A percentile compares a stretch with the other conserved stretches of the same genome.
These are phyloP conservation scores for Haematococcus sp. DNA, from an alignment of 139 green algal genomes.

Conservation along the genomic window DNA sequence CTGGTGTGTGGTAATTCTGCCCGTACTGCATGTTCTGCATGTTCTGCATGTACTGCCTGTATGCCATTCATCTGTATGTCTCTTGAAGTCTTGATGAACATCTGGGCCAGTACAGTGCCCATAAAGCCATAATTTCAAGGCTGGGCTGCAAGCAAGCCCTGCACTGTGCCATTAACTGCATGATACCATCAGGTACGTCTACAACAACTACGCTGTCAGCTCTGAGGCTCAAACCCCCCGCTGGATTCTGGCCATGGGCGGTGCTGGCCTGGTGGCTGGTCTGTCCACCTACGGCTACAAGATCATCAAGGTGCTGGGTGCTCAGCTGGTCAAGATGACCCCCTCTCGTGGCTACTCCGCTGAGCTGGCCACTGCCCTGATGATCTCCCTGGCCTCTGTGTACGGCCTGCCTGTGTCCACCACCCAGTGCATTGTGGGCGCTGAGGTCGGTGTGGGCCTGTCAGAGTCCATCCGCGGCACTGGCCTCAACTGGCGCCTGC, in stretches of 20 bases:
- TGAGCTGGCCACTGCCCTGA: slow-evolving; percentile 54
- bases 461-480: not conserved
- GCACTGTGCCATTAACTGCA: no score
- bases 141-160: no score
- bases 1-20: not conserved
- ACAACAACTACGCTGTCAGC: not conserved
- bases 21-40: no score
- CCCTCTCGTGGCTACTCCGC: slow-evolving; percentile 64
- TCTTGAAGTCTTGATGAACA: no score
- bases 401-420: slow-evolving; percentile 54
- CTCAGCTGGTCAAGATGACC: slow-evolving; percentile 41
- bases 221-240: slow-evolving; percentile 36
- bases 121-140: no score
- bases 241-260: slow-evolving; percentile 81
- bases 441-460: slow-evolving; percentile 3
- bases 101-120: no score
- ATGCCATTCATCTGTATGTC: no score
- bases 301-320: slow-evolving; percentile 42
- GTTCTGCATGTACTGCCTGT: not conserved
- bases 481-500: slow-evolving; percentile 2
- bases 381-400: slow-evolving; percentile 47
- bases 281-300: slow-evolving; percentile 67
- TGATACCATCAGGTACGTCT: slow-evolving; percentile 5
- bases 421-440: slow-evolving; percentile 40
- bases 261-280: slow-evolving; percentile 72